Base-by-base conservation (phyloP, 176 grass and related monocot species). In the Raddia guianensis region DNA sequence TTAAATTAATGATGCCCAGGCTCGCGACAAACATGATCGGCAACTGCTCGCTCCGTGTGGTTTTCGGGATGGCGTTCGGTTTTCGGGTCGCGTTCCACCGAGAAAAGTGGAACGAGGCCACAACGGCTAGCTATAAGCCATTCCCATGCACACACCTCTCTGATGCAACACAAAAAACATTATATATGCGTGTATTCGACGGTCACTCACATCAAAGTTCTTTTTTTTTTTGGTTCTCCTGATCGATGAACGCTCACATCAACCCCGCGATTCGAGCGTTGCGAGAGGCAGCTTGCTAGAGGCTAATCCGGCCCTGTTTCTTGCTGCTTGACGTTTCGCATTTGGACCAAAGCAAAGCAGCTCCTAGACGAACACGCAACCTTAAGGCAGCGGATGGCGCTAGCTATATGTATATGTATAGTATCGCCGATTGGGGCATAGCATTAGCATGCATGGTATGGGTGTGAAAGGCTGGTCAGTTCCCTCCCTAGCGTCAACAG, bases 111-210 rank as follows among this genome's bases (percentile, higher is more conserved):
- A 72, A 35, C 83, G 59, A 82, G 78, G 50, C 52, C 67, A 8
- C 87, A 90, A 90, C 83, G 83, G 83, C 83, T 90, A 90, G 10
- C 81, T 83, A 14, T 61, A 7, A 21, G 16, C 44, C 65, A 46
- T 40, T 12, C 16, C n/a, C 8, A 60, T 18, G 33, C 15, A 5
- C 5, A 63, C 48, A n/a, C 18, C 18, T 65, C 35, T 56, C 67
- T 27, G 49, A 34, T 80, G 37, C 37, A 3, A 20, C 61, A 13
- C 46, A 43, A 12, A 12, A 72, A 49, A 19, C 50, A 44, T 65
- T 50, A 66, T 76, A 18, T 74, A 62, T 70, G 75, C 15, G 37
- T 76, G 18, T 74, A 62, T 70, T 81, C 15, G 37, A 53, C 9
- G 55, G 6, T 47, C 85, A 37, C 57, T 13, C 79, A 42, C 58